Conservation (phyloP, 2,329 filamentous ascomycete species). For the Cladobotryum mycophilum region DNA sequence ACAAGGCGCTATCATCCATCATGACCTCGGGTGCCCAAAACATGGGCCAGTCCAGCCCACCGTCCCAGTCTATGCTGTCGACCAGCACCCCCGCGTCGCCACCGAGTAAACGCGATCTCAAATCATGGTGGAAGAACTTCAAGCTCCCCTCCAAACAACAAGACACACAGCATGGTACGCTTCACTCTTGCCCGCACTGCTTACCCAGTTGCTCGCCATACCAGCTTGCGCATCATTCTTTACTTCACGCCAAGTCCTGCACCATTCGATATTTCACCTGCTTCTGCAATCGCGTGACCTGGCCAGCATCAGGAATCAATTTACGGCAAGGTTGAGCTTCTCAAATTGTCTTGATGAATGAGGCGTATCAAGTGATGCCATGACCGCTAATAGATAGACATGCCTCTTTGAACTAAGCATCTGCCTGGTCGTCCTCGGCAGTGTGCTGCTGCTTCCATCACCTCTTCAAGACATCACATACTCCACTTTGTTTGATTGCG, state of each 20-base stretch:
- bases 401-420: too few relatives aligned
- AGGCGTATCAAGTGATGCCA: slow-evolving; percentile 10
- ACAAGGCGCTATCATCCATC: slow-evolving; percentile 4
- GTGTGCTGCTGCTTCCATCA: background rate
- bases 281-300: too few relatives aligned
- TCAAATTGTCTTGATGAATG: background rate
- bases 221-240: slow-evolving; percentile 7
- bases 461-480: background rate
- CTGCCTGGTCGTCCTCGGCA: background rate
- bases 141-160: slow-evolving; percentile 60
- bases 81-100: slow-evolving; percentile 53
- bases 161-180: slow-evolving; percentile 45
- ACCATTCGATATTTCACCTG: too few relatives aligned
- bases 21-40: slow-evolving; percentile 34
- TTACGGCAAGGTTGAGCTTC: background rate
- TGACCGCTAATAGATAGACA: background rate
- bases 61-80: slow-evolving; percentile 19
- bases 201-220: background rate
- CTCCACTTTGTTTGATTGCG: background rate
- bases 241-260: background rate
- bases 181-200: background rate
- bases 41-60: slow-evolving; percentile 26
- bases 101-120: slow-evolving; percentile 78
- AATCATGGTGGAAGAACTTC: slow-evolving; percentile 97
- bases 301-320: too few relatives aligned